Base-by-base conservation (phyloP, 2,329 filamentous ascomycete genomes). In the Pseudogymnoascus destructans region DNA sequence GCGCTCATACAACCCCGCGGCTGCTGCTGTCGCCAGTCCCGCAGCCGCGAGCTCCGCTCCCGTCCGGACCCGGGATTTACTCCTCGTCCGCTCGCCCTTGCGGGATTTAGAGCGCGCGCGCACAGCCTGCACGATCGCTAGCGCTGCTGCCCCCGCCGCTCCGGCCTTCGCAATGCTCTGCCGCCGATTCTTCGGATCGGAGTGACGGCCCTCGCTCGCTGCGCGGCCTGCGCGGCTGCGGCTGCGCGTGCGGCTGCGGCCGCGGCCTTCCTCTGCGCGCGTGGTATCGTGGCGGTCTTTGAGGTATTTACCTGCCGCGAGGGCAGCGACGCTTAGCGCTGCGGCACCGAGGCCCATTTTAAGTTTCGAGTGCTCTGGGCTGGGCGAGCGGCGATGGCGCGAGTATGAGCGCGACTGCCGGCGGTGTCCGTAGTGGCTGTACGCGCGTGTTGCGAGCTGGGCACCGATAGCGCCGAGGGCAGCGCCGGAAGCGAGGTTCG, bases 291-390 rank as follows among this genome's bases (percentile, higher is more conserved):
- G 82, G 69, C 75, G 79, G 63, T 77, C 76, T 62, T 83, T 77
- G 66, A 80, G 78, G 65, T 83, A 84, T 66, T 84, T 84, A 61
- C 80, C 77, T 4, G 81, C 81, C n/a, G 81, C 82, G 3, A 81
- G 81, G 17, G 82, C 79, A 6, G 81, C 82, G 21, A 85, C 73
- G 13, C 81, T 81, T 19, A 82, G 80, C 8, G 81, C 81, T 7
- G 82, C 82, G 40, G 84, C 74, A 30, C 81, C 82, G 19, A 85
- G 72, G 19, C 80, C 81, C 1, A 79, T 82, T 68, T 82, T 82
- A 58, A 85, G 71, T 11, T 55, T 55, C 3, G 30, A 33, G 30
- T 33, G 33, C 9, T 36, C 52, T n/a, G 52, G 33, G 52, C 30
- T 33, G 0, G 27, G 30, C 1, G 30, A 33, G 1, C 52, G 52